These are phyloP conservation scores for Claviceps digitariae DNA, from an alignment of 2,329 filamentous ascomycete genomes.

Conservation along the genomic window DNA sequence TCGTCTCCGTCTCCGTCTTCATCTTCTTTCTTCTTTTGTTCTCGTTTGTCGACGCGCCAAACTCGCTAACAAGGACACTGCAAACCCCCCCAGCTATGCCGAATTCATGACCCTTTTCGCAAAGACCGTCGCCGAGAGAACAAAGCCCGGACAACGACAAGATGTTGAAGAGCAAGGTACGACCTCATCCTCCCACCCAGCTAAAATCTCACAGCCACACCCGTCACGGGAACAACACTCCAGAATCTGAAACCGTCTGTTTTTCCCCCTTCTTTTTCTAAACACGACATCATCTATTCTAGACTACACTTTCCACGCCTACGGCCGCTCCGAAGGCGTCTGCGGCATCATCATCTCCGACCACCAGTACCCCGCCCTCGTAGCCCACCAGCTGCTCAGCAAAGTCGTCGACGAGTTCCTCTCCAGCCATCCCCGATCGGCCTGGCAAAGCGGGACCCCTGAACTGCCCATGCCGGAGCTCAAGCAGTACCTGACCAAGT, in stretches of 20 bases:
- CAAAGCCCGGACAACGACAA: constrained; percentile 65
- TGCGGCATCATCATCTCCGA: constrained; percentile 68
- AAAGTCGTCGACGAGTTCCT: constrained; percentile 85
- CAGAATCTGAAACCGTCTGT: too few species aligned
- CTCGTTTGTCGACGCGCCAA: not conserved
- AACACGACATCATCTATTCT: not conserved
- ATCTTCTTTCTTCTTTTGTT: not conserved
- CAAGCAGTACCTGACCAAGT: constrained; percentile 59
- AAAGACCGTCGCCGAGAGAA: constrained; percentile 79
- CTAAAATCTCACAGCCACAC: not conserved
- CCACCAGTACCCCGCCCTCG: constrained; percentile 60
- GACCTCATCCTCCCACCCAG: constrained; percentile 3
- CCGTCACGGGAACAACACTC: not conserved
- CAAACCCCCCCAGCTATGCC: constrained; percentile 24
- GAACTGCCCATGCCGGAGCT: constrained; percentile 56
- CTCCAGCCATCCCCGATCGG: constrained; percentile 54
- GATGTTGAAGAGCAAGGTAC: constrained; percentile 71
- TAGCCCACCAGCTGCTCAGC: constrained; percentile 74
- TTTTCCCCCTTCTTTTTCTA: not conserved
- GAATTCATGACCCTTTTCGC: constrained; percentile 73
- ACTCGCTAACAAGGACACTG: constrained; percentile 3
- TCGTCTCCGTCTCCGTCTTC: not conserved
- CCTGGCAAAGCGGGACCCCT: constrained; percentile 45
- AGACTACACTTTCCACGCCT: constrained; percentile 66
- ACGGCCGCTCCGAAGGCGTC: constrained; percentile 60